Evolutionary conservation across 2,329 filamentous ascomycete species (phyloP).

Genomic region (Colletotrichum scovillei): DNA sequence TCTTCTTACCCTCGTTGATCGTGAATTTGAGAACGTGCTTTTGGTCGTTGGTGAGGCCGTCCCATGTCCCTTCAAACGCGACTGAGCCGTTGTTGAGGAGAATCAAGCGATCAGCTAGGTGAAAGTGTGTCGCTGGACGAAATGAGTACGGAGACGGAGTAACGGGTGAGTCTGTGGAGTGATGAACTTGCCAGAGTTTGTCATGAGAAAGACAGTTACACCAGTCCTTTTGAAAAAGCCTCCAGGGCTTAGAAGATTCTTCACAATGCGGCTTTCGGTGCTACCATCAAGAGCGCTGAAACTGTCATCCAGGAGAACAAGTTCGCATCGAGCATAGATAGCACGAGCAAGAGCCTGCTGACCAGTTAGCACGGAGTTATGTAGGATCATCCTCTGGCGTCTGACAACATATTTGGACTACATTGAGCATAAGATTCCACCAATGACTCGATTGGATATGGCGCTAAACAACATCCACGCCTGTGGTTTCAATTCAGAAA

Average conservation of each 20-base stretch:
- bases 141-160: too few species aligned
- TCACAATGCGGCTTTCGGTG: constrained; percentile 33
- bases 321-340: not conserved
- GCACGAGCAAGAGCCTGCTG: constrained; percentile 30
- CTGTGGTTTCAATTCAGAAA: too few species aligned
- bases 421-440: too few species aligned
- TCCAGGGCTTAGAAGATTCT: constrained; percentile 32
- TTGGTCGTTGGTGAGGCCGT: not conserved
- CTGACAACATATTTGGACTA: too few species aligned
- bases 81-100: not conserved
- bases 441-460: too few species aligned
- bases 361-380: too few species aligned
- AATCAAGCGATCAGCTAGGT: constrained; percentile 1
- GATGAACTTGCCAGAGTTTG: not conserved
- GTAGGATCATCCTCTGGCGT: too few species aligned
- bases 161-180: not conserved
- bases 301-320: constrained; percentile 24
- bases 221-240: constrained; percentile 36
- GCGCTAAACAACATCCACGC: too few species aligned
- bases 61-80: constrained; percentile 7
- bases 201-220: constrained; percentile 32
- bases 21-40: not conserved
- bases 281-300: constrained; percentile 29
- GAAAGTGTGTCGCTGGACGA: constrained; percentile 4
- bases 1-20: not conserved